Evolutionary conservation across 192 early-diverging fungal genomes (phyloP), one percentile per base, ranked within the genome.

Genomic region (Gamsiella multidivaricata): DNA sequence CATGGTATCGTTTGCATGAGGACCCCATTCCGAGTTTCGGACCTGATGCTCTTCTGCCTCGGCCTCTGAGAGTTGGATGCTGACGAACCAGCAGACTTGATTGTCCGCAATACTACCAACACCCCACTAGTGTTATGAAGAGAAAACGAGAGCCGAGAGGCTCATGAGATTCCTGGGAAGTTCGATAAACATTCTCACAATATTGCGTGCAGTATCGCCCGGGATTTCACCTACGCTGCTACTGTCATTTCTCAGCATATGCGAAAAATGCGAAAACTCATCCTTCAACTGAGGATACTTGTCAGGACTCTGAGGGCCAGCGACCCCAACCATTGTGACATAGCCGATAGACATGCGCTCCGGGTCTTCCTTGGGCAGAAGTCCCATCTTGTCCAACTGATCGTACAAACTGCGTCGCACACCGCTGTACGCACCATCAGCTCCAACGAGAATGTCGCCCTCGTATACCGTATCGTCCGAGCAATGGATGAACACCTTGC

Each of bases 1-100:
- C 68, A 61, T 54, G 31, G 32, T 11, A 6, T 52, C 58, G 20
- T 31, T 54, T 6, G 68, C 28, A 26, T 70, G 58, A 22, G 68
- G 50, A 14, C 68, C 68, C 68, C 68, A 70, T 41, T 70, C 68
- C 0, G 68, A 53, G 52, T 70, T 70, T 0, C 50, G n/a, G 41
- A 61, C 61, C 2, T 39, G 45, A 22, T 54, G 37, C 11, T 20
- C 37, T 22, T 61, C 60, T 15, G 66, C 55, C 5, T 58, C 42
- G n/a, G 8, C 51, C 3, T 15, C 42, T n/a, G 23, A 26, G 12
- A 59, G 41, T 6, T 29, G 17, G 2, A 2, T 5, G 14, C 8
- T 31, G 2, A 59, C 2, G 2, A 3, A 11, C 57, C 57, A 59
- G 26, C 57, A 43, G 17, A 45, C 22, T 25, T 29, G 22, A 17